Conservation (phyloP, 495 filamentous ascomycete genomes). For the Platismatia glauca region DNA sequence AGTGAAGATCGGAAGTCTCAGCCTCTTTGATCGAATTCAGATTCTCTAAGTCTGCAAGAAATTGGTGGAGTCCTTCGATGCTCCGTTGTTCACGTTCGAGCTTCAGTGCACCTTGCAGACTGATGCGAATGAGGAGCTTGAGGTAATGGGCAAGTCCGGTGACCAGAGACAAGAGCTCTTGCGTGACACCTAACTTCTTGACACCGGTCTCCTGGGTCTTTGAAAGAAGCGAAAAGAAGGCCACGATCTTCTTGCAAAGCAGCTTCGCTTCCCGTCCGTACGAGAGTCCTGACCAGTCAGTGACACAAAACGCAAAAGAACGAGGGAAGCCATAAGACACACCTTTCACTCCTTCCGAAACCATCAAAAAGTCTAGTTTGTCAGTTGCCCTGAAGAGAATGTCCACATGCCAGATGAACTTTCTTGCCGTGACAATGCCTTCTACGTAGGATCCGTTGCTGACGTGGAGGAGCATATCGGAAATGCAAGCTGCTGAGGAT, state of each 20-base stretch:
- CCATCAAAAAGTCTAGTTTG: slow-evolving; percentile 65
- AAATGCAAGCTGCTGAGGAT: slow-evolving; percentile 94
- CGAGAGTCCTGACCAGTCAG: slow-evolving; percentile 54
- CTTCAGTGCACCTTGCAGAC: slow-evolving; percentile 84
- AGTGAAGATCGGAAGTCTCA: slow-evolving; percentile 61
- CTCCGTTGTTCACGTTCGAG: slow-evolving; percentile 75
- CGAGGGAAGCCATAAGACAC: slow-evolving; percentile 25
- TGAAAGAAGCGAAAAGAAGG: slow-evolving; percentile 89
- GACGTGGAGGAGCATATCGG: slow-evolving; percentile 97
- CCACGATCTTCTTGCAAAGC: slow-evolving; percentile 98
- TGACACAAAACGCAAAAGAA: not conserved
- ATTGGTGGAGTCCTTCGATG: slow-evolving; percentile 63
- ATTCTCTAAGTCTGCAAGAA: slow-evolving; percentile 71
- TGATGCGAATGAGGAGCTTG: slow-evolving; percentile 95
- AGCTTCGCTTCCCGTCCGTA: slow-evolving; percentile 94
- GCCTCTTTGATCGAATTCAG: slow-evolving; percentile 63
- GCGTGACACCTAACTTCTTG: slow-evolving; percentile 85
- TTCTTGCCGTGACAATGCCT: slow-evolving; percentile 90
- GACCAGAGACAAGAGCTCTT: slow-evolving; percentile 89
- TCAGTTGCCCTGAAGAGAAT: slow-evolving; percentile 86
- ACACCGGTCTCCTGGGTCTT: slow-evolving; percentile 88
- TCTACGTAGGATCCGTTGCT: slow-evolving; percentile 96
- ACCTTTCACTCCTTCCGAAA: slow-evolving; percentile 65
- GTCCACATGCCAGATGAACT: slow-evolving; percentile 93
- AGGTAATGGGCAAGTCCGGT: slow-evolving; percentile 97